phyloP scores from a whole-genome alignment of 257 asterid genomes.

The Plantago elongata region DNA sequence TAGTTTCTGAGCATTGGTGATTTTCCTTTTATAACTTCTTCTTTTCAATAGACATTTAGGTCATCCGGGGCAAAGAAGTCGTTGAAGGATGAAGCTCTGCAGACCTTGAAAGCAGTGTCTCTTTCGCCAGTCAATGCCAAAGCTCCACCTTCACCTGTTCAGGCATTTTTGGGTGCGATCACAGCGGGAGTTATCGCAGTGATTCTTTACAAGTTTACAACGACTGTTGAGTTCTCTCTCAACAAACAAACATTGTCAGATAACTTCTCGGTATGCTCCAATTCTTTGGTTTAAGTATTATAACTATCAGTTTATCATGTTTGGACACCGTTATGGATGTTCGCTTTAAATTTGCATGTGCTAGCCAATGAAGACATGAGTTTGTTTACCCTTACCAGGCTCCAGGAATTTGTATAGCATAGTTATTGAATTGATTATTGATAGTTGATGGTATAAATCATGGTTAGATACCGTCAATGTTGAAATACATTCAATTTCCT shows the following conservation, averaged over 20 bases:
- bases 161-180: constrained; percentile 77
- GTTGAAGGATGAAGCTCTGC: constrained; percentile 66
- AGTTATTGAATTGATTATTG: no score
- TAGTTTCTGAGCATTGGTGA: neutral
- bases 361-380: neutral
- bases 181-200: constrained; percentile 67
- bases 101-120: constrained; percentile 57
- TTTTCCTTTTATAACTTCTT: constrained; percentile 8
- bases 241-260: constrained; percentile 72
- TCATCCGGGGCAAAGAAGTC: constrained; percentile 64
- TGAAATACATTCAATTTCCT: no score
- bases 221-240: constrained; percentile 68
- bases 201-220: constrained; percentile 72
- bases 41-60: constrained; percentile 51
- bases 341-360: neutral
- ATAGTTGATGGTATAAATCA: no score
- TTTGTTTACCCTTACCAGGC: neutral
- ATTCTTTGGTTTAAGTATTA: neutral
- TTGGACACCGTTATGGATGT: neutral
- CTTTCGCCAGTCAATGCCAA: constrained; percentile 44
- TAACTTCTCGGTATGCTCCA: constrained; percentile 57
- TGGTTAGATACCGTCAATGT: no score
- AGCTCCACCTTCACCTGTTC: constrained; percentile 64
- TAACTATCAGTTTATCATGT: neutral
- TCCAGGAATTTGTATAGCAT: no score